A percentile compares a stretch with the other conserved stretches of the same genome.
Evolutionary conservation across 208 protist genomes (phyloP).

Genomic region (Novymonas esmeraldas): DNA sequence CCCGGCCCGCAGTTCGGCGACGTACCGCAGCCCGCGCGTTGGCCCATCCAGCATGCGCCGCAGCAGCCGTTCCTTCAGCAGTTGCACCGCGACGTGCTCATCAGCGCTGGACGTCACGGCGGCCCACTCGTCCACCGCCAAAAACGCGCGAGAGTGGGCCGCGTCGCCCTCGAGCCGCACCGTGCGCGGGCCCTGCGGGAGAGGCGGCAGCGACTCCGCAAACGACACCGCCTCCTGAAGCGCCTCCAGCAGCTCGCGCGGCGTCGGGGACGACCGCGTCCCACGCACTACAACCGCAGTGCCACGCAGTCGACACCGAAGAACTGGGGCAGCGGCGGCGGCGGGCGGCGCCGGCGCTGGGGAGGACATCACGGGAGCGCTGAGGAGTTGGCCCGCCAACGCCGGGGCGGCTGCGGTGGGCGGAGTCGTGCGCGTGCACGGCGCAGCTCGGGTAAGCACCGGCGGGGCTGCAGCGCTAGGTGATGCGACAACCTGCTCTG

Average conservation of each 20-base stretch:
- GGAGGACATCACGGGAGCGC: background rate
- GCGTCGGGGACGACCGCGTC: background rate
- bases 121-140: slow-evolving; percentile 1
- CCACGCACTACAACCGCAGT: slow-evolving; percentile 17
- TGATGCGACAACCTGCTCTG: too few relatives aligned
- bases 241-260: slow-evolving; percentile 24
- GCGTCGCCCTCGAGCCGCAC: slow-evolving; percentile 21
- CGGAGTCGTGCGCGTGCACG: too few relatives aligned
- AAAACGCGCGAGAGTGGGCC: slow-evolving; percentile 2
- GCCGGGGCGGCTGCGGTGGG: too few relatives aligned
- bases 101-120: background rate
- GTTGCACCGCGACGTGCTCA: slow-evolving; percentile 8
- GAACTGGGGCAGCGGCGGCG: background rate
- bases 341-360: background rate
- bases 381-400: too few relatives aligned
- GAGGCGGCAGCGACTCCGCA: slow-evolving; percentile 20
- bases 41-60: slow-evolving; percentile 13
- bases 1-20: slow-evolving; percentile 14
- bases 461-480: too few relatives aligned
- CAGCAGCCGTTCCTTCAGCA: slow-evolving; percentile 27
- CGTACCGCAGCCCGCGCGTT: slow-evolving; percentile 3
- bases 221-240: slow-evolving; percentile 33
- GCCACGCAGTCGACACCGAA: slow-evolving; percentile 22
- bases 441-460: too few relatives aligned
- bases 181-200: slow-evolving; percentile 1